Base-by-base conservation (phyloP, 345 rosid species). In the Pistacia atlantica region DNA sequence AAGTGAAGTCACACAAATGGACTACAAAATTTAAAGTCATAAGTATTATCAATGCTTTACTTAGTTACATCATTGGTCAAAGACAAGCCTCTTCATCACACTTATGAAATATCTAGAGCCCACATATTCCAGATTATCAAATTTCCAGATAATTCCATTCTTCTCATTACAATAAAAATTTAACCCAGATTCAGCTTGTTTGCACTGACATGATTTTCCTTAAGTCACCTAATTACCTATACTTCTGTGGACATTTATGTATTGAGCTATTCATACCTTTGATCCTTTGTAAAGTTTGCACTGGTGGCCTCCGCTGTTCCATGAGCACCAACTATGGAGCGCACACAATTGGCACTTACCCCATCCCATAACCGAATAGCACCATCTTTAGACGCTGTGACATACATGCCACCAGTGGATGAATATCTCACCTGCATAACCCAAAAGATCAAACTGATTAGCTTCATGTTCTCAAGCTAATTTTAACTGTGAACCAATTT, bases 351-450 rank as follows among this genome's bases (percentile, higher is more conserved):
- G 46, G 97, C 89, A 17, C 80, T 90, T 10, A 90, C 84, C 65
- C 97, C 97, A 68, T 89, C 98, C 92, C 89, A 92, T 65, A 94
- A 84, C 73, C 92, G 84, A 75, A 92, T 78, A 77, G 88, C 84
- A 72, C 98, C 92, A 81, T 94, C 98, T 80, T 94, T 94, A 69
- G 94, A 90, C 73, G 97, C 94, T 49, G 97, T 88, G 37, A 92
- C 91, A 69, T 94, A 90, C 85, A 92, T 82, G 72, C 92, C 84
- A 67, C 97, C 98, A 0, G 89, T 85, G 33, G 97, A 83, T 45
- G 97, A 92, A 89, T 90, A 94, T 75, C 98, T 86, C 80, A 94
- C 97, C 98, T 94, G 78, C 78, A 76, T 66, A 78, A 25, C 65
- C 35, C 76, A 80, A 70, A 69, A 81, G 31, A 71, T 55, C 4